A percentile compares a stretch with the other conserved stretches of the same genome.
Conservation (phyloP, 2,329 filamentous ascomycete species). For the Cadophora malorum region DNA sequence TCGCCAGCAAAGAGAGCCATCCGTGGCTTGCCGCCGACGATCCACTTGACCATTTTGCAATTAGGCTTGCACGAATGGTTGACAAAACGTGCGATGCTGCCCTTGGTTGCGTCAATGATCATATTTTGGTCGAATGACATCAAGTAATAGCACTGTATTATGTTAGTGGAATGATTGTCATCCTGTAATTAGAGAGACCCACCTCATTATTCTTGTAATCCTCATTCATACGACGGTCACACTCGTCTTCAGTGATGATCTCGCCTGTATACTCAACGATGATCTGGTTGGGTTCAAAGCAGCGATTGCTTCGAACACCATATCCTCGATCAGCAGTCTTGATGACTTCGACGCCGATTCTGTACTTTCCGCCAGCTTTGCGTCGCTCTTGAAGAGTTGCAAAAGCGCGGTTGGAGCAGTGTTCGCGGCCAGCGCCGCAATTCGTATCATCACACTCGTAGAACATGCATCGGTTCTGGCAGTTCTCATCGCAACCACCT, state of each 20-base stretch:
- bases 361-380: conserved; percentile 82
- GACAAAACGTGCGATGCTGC: conserved; percentile 95
- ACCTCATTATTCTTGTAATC: conserved; percentile 94
- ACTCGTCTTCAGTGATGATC: conserved; percentile 94
- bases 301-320: conserved; percentile 88
- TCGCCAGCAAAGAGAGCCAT: conserved; percentile 98
- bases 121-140: conserved; percentile 99
- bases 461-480: conserved; percentile 95
- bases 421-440: conserved; percentile 76
- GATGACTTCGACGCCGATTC: conserved; percentile 93
- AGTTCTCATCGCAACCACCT: conserved; percentile 84
- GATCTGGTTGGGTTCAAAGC: conserved; percentile 88
- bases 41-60: conserved; percentile 98
- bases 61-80: conserved; percentile 98
- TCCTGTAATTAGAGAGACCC: conserved; percentile 45
- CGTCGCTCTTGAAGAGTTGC: conserved; percentile 76
- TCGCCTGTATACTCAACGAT: conserved; percentile 99
- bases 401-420: conserved; percentile 89
- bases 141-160: conserved; percentile 84
- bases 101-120: conserved; percentile 96
- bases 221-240: conserved; percentile 90
- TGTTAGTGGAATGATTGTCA: conserved; percentile 28
- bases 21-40: conserved; percentile 87
- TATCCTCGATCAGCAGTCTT: conserved; percentile 89
- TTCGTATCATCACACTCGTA: conserved; percentile 95